phyloP scores from a whole-genome alignment of 2,329 filamentous ascomycete species.

The Cladophialophora exuberans region DNA sequence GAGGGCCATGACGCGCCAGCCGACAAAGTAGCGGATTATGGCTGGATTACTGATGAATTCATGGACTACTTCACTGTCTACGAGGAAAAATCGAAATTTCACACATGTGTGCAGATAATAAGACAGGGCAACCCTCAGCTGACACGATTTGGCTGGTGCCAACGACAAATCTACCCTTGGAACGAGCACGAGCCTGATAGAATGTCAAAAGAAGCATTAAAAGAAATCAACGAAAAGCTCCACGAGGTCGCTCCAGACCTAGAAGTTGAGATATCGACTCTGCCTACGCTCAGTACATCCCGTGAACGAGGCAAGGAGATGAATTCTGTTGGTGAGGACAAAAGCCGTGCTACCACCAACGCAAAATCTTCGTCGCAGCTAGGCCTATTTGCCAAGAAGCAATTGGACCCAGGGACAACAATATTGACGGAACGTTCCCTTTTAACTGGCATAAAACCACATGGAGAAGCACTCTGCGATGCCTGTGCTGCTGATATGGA shows the following conservation, averaged over 20 bases:
- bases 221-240: slow-evolving; percentile 72
- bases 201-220: slow-evolving; percentile 58
- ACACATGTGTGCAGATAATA: slow-evolving; percentile 5
- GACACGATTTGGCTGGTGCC: slow-evolving; percentile 40
- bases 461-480: slow-evolving; percentile 86
- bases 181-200: slow-evolving; percentile 64
- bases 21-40: slow-evolving; percentile 1
- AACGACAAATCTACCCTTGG: slow-evolving; percentile 66
- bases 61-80: slow-evolving; percentile 44
- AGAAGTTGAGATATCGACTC: slow-evolving; percentile 72
- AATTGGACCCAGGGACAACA: slow-evolving; percentile 74
- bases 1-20: background rate
- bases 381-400: slow-evolving; percentile 83
- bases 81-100: slow-evolving; percentile 11
- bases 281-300: slow-evolving; percentile 68
- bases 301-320: slow-evolving; percentile 14
- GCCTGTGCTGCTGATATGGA: slow-evolving; percentile 79
- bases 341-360: slow-evolving; percentile 15
- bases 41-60: slow-evolving; percentile 43
- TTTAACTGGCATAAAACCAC: slow-evolving; percentile 83
- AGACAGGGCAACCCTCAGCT: slow-evolving; percentile 6
- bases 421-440: slow-evolving; percentile 83
- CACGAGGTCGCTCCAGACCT: slow-evolving; percentile 71
- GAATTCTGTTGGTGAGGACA: background rate
- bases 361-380: slow-evolving; percentile 67